These are phyloP conservation scores for Peltaster fructicola DNA, from an alignment of 2,329 filamentous ascomycete genomes.

Conservation along the genomic window DNA sequence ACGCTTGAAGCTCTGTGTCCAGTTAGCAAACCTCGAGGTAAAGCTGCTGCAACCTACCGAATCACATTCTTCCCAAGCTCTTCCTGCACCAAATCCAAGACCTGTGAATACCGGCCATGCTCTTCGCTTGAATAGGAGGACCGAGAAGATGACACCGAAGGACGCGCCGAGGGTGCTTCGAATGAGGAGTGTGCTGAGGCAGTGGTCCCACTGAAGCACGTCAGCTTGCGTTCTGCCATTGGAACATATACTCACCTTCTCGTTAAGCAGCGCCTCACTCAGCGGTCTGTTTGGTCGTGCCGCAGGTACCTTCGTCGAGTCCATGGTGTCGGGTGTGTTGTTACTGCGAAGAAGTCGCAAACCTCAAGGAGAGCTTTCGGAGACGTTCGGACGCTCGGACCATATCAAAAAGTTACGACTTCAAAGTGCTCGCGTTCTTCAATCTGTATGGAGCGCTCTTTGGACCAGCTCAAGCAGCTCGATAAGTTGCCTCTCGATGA, in stretches of 20 bases:
- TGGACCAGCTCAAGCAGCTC: too few species aligned
- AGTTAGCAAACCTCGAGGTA: constrained; percentile 4
- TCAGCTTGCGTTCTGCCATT: constrained; percentile 1
- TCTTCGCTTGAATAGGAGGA: constrained; percentile 93
- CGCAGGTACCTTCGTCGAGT: constrained; percentile 27
- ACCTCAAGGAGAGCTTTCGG: background rate
- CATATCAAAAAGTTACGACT: constrained; percentile 4
- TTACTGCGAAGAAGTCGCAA: background rate
- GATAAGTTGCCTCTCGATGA: too few species aligned
- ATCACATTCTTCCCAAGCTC: constrained; percentile 98
- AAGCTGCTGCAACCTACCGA: constrained; percentile 29
- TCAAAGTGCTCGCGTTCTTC: background rate
- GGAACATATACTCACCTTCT: constrained; percentile 79
- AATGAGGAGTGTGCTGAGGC: constrained; percentile 92
- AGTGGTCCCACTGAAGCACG: constrained; percentile 77
- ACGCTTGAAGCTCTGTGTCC: constrained; percentile 32
- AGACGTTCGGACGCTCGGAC: constrained; percentile 1
- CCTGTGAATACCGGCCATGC: constrained; percentile 95
- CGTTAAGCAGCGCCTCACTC: constrained; percentile 94
- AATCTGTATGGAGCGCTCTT: too few species aligned
- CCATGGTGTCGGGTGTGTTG: constrained; percentile 2
- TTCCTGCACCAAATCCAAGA: constrained; percentile 83
- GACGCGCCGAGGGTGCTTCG: constrained; percentile 88
- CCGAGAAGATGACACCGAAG: constrained; percentile 96
- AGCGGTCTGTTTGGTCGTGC: constrained; percentile 60